A percentile compares a stretch with the other conserved stretches of the same genome.
Evolutionary conservation across 2,329 filamentous ascomycete genomes (phyloP).

Genomic region (Geosmithia putterillii): DNA sequence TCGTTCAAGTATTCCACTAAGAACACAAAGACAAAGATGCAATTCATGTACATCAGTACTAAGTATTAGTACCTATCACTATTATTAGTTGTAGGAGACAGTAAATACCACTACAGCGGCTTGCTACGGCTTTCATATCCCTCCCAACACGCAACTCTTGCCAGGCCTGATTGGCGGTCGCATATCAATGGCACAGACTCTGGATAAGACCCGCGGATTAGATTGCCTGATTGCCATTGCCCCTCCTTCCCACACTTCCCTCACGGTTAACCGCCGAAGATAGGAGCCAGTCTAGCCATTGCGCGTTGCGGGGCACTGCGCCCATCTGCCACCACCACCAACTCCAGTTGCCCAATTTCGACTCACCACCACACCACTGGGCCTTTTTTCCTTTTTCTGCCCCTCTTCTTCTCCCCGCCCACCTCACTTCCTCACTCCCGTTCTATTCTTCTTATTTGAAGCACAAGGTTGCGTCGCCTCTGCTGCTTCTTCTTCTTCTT

Average conservation of each 20-base stretch:
- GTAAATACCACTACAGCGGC: no score
- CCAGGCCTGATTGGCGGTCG: constrained; percentile 2
- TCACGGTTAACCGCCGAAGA: background rate
- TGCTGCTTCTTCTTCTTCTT: background rate
- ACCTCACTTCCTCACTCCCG: background rate
- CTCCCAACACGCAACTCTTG: no score
- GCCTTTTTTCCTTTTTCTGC: background rate
- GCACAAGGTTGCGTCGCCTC: background rate
- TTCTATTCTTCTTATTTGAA: background rate
- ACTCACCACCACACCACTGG: constrained; percentile 1
- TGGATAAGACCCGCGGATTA: background rate
- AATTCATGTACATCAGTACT: no score
- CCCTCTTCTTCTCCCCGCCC: background rate
- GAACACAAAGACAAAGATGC: no score
- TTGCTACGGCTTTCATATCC: no score
- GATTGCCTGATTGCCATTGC: constrained; percentile 1
- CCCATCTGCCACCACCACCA: background rate
- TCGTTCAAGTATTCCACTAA: no score
- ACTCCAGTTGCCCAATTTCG: constrained; percentile 2
- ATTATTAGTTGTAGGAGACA: no score
- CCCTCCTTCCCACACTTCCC: background rate
- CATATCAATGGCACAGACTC: background rate
- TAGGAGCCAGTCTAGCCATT: background rate
- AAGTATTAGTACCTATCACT: no score
- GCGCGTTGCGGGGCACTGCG: constrained; percentile 1